A percentile compares a stretch with the other conserved stretches of the same genome.
phyloP scores from a whole-genome alignment of 768 basidiomycete genomes.

The Aureoboletus auriporus region DNA sequence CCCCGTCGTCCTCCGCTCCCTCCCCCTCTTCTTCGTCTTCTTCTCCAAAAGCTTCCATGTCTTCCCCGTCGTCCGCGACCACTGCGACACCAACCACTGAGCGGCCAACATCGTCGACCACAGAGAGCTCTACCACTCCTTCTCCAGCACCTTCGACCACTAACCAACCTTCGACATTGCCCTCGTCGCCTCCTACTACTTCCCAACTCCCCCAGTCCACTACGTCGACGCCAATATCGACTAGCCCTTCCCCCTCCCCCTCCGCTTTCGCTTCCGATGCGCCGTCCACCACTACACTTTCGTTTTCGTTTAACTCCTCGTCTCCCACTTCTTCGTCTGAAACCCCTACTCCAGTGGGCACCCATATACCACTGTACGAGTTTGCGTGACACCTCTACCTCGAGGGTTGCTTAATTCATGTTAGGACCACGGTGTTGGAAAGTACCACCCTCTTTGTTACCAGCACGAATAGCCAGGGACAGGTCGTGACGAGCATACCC shows the following conservation, averaged over 20 bases:
- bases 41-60: constrained; percentile 5
- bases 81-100: too few relatives aligned
- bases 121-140: constrained; percentile 20
- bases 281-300: constrained; percentile 8
- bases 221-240: background rate
- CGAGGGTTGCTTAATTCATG: constrained; percentile 10
- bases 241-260: constrained; percentile 18
- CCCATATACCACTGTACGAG: constrained; percentile 23
- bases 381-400: constrained; percentile 10
- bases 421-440: constrained; percentile 48
- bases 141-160: constrained; percentile 10
- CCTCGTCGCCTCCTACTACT: constrained; percentile 6
- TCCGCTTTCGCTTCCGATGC: constrained; percentile 12
- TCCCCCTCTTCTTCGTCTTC: constrained; percentile 3
- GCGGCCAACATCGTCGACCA: constrained; percentile 1
- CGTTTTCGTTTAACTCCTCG: background rate
- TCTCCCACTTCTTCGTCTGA: constrained; percentile 5
- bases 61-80: constrained; percentile 14
- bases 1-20: constrained; percentile 6
- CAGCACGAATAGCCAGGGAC: constrained; percentile 57
- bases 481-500: constrained; percentile 47
- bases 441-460: constrained; percentile 50
- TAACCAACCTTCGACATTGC: constrained; percentile 3
- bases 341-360: constrained; percentile 1
- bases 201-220: constrained; percentile 1